These are phyloP conservation scores for Yamadazyma mexicana DNA, from an alignment of 1,139 yeast species.

Conservation along the genomic window DNA sequence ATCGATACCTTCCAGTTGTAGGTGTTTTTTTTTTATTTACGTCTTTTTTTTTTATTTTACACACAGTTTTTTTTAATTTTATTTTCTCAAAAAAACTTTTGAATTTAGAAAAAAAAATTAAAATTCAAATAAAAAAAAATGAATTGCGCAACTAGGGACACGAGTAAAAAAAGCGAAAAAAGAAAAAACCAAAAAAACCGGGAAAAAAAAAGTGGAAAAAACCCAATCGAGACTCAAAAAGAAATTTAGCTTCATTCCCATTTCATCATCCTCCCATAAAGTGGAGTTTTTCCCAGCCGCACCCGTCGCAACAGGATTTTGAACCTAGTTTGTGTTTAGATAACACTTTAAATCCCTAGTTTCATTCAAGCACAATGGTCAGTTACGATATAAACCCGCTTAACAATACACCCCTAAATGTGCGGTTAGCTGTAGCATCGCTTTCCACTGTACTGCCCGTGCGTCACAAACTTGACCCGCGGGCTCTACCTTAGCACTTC, in stretches of 20 bases:
- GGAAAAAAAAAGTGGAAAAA: no score
- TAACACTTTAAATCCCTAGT: background rate
- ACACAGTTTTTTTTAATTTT: constrained; percentile 1
- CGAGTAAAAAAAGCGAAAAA: background rate
- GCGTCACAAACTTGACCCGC: no score
- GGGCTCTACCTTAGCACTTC: no score
- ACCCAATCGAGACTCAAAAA: background rate
- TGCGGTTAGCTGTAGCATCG: no score
- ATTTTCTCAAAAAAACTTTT: background rate
- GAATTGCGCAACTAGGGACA: constrained; percentile 1
- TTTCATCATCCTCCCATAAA: background rate
- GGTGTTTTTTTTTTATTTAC: background rate
- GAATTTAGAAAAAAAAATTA: background rate
- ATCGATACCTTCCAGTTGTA: background rate
- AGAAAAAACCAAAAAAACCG: no score
- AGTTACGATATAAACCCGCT: background rate
- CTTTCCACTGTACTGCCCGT: no score
- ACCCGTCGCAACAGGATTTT: no score
- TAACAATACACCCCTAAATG: no score
- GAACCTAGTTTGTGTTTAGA: no score
- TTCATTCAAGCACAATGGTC: background rate
- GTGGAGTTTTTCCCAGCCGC: background rate
- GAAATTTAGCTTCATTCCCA: constrained; percentile 2
- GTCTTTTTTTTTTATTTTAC: background rate
- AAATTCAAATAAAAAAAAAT: background rate